Evolutionary conservation across 2,329 filamentous ascomycete genomes (phyloP).

Genomic region (Colletotrichum sidae): DNA sequence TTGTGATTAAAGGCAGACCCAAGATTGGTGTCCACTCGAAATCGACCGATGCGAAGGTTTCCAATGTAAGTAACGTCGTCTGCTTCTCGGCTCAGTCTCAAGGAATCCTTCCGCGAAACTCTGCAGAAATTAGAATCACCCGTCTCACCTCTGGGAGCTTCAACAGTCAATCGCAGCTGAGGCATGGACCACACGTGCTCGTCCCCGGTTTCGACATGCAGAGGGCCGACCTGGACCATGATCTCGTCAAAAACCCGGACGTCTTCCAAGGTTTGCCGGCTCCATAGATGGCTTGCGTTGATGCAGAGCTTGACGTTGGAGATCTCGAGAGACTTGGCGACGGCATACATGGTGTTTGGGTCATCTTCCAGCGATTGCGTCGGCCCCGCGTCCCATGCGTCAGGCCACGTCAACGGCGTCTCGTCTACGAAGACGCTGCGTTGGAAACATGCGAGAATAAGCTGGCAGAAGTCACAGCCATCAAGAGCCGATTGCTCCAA

Average conservation of each 20-base stretch:
- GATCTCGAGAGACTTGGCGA: not conserved
- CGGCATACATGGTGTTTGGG: conserved; percentile 5
- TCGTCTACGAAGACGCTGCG: not conserved
- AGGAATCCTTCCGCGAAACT: too few relatives aligned
- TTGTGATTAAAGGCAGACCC: not conserved
- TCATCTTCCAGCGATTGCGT: not conserved
- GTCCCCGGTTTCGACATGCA: not conserved
- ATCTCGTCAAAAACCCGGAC: conserved; percentile 13
- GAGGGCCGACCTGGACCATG: conserved; percentile 14
- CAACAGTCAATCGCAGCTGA: not conserved
- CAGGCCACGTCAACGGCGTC: conserved; percentile 4
- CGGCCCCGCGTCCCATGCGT: not conserved
- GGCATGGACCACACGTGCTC: not conserved
- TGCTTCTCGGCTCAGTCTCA: not conserved
- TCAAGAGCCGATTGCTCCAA: not conserved
- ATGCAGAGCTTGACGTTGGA: conserved; percentile 11
- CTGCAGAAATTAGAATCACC: too few relatives aligned
- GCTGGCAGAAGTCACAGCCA: conserved; percentile 11
- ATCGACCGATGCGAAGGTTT: conserved; percentile 1
- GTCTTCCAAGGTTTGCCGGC: not conserved
- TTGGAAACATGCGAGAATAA: conserved; percentile 7
- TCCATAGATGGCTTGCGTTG: conserved; percentile 2
- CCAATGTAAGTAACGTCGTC: not conserved
- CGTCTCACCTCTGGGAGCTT: not conserved
- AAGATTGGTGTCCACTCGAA: not conserved